A percentile compares a stretch with the other conserved stretches of the same genome.
phyloP scores from a whole-genome alignment of 1,284 basidiomycete species.

The Anthracocystis walkeri region DNA sequence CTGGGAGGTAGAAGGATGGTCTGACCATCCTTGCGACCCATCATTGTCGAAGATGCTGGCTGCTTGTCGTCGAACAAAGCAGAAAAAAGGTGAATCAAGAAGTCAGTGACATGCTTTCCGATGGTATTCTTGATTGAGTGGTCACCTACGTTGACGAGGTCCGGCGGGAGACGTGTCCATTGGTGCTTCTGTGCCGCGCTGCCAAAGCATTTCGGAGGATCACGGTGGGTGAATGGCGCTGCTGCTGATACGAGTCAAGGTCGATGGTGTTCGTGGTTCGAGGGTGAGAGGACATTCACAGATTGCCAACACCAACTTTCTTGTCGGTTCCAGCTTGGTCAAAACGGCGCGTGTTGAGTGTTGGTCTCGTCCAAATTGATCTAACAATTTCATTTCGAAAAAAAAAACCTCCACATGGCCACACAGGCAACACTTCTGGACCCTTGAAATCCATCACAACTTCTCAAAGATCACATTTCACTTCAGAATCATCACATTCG shows the following conservation, averaged over 20 bases:
- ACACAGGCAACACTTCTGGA: slow-evolving; percentile 3
- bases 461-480: background rate
- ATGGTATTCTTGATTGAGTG: no score
- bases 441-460: slow-evolving; percentile 8
- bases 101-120: background rate
- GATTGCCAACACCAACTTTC: slow-evolving; percentile 5
- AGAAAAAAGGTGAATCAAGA: no score
- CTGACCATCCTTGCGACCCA: slow-evolving; percentile 8
- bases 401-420: slow-evolving; percentile 21
- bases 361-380: slow-evolving; percentile 29
- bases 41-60: slow-evolving; percentile 34
- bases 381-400: slow-evolving; percentile 13
- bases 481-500: background rate
- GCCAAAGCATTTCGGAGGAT: slow-evolving; percentile 40
- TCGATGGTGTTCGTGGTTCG: slow-evolving; percentile 5
- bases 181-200: slow-evolving; percentile 58
- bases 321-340: background rate
- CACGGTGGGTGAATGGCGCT: background rate
- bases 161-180: slow-evolving; percentile 60
- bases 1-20: slow-evolving; percentile 16
- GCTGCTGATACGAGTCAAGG: background rate
- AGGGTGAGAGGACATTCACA: slow-evolving; percentile 1
- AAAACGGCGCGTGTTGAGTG: slow-evolving; percentile 32
- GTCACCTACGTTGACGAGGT: slow-evolving; percentile 45
- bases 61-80: background rate